phyloP scores from a whole-genome alignment of 2,329 filamentous ascomycete species.

The Xylariales sp. region DNA sequence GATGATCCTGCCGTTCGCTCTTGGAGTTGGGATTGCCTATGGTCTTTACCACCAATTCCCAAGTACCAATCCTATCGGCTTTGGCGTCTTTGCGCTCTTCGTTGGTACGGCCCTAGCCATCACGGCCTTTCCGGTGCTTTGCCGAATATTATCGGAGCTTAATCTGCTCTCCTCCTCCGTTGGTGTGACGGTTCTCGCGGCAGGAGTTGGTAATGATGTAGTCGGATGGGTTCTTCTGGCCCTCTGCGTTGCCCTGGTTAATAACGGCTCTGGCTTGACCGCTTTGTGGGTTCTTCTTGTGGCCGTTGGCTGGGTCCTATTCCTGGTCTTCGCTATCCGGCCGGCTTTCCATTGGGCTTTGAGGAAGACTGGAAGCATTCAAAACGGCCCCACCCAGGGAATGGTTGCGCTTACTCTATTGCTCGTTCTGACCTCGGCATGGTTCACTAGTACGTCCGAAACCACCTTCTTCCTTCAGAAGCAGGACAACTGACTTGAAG shows the following conservation, averaged over 20 bases:
- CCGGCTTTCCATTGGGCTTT: conserved; percentile 73
- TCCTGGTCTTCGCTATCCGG: conserved; percentile 68
- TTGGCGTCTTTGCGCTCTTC: conserved; percentile 57
- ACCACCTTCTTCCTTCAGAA: not conserved
- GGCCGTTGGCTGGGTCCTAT: conserved; percentile 68
- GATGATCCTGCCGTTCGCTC: conserved; percentile 67
- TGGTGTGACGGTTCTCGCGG: conserved; percentile 84
- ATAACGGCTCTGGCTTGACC: conserved; percentile 75
- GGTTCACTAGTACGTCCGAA: conserved; percentile 40
- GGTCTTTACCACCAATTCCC: conserved; percentile 66
- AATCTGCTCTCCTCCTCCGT: conserved; percentile 80
- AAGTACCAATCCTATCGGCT: conserved; percentile 25
- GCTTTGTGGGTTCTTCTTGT: conserved; percentile 81
- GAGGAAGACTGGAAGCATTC: conserved; percentile 67
- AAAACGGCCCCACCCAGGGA: conserved; percentile 82
- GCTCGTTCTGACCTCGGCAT: conserved; percentile 66
- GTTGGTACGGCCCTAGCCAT: conserved; percentile 93
- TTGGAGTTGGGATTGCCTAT: conserved; percentile 66
- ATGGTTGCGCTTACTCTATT: conserved; percentile 80
- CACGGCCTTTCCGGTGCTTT: conserved; percentile 86
- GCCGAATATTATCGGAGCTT: conserved; percentile 86
- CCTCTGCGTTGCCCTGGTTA: conserved; percentile 88
- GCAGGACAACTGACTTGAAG: conserved; percentile 50
- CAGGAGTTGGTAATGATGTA: conserved; percentile 90
- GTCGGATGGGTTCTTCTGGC: conserved; percentile 89